Percentiles rank a stretch among this genome's conserved stretches.
These are phyloP conservation scores for Pterulicium gracile DNA, from an alignment of 1,284 basidiomycete species.

Conservation along the genomic window DNA sequence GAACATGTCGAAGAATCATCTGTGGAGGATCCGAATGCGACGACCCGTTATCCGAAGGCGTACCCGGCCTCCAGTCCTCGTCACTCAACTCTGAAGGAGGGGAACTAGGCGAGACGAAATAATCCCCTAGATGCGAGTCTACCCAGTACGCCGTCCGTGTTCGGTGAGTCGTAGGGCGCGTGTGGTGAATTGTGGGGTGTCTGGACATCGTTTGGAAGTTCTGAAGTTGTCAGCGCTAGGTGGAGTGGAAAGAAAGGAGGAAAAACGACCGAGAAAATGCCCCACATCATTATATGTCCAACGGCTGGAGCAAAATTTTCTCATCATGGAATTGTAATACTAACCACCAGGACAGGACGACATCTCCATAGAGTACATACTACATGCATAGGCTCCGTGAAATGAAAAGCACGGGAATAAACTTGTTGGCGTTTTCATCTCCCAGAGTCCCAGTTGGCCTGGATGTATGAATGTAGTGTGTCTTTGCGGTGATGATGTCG, in stretches of 20 bases:
- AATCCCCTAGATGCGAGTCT: not conserved
- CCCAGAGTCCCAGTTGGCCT: too few species aligned
- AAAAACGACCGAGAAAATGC: not conserved
- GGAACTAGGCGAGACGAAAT: not conserved
- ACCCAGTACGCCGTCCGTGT: not conserved
- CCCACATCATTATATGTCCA: not conserved
- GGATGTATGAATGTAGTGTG: too few species aligned
- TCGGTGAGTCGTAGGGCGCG: not conserved
- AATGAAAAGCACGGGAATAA: too few species aligned
- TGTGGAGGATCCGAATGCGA: conserved; percentile 56
- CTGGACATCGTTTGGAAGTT: not conserved
- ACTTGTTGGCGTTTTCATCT: too few species aligned
- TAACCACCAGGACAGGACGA: not conserved
- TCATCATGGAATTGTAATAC: not conserved
- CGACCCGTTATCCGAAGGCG: conserved; percentile 50
- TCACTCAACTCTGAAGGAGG: conserved; percentile 1
- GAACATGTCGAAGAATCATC: conserved; percentile 49
- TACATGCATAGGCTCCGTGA: too few species aligned
- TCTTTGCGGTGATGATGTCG: too few species aligned
- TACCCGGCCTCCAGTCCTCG: conserved; percentile 19
- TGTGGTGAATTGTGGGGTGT: not conserved
- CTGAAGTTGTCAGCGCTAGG: not conserved
- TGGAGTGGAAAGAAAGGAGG: not conserved
- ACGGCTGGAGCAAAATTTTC: not conserved
- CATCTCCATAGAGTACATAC: too few species aligned